Evolutionary conservation across 2,329 filamentous ascomycete species (phyloP).

Genomic region (Akanthomyces uredinophilus): DNA sequence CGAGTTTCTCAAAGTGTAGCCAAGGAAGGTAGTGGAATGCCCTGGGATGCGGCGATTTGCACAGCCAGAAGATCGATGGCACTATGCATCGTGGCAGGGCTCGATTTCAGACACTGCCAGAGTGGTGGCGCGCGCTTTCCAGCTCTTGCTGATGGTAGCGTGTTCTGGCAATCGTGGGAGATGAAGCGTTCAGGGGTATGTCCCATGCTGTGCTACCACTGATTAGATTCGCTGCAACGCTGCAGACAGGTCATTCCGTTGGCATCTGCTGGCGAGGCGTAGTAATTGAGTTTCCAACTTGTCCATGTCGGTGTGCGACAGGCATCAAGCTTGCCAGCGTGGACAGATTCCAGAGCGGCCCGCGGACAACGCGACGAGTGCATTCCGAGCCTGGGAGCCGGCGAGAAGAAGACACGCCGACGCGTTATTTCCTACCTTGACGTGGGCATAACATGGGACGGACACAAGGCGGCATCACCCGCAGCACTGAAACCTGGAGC

Average conservation of each 20-base stretch:
- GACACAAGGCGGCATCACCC: neutral
- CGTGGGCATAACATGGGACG: neutral
- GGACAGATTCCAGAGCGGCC: neutral
- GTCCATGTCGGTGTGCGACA: neutral
- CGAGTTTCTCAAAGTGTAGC: too few species aligned
- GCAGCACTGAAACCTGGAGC: neutral
- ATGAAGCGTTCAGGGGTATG: neutral
- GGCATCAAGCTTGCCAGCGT: neutral
- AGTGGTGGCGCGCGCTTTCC: slow-evolving; percentile 3
- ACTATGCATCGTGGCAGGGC: slow-evolving; percentile 2
- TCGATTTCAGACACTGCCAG: neutral
- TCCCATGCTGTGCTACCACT: neutral
- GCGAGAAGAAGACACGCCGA: too few species aligned
- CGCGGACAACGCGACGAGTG: too few species aligned
- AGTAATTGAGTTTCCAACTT: neutral
- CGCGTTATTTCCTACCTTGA: neutral
- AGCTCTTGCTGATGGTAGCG: neutral
- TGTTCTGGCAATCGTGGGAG: neutral
- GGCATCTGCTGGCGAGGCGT: neutral
- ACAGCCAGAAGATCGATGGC: neutral
- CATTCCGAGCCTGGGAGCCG: neutral
- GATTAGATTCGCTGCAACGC: neutral
- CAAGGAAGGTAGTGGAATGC: neutral
- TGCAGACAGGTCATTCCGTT: neutral
- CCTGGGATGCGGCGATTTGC: too few species aligned